Evolutionary conservation across 305 asterid species (phyloP).

Genomic region (Fraxinus velutina): DNA sequence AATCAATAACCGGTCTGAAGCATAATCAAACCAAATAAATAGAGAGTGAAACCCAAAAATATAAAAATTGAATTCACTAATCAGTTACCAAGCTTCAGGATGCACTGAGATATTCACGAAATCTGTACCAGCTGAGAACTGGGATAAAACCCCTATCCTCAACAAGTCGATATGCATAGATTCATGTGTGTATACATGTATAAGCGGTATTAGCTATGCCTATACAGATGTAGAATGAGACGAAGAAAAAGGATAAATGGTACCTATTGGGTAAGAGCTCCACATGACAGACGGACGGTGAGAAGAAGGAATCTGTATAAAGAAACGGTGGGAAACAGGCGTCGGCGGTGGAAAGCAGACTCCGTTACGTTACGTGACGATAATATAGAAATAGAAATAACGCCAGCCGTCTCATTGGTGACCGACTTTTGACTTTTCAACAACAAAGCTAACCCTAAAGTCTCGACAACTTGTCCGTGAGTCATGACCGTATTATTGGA

Average conservation of each 20-base stretch:
- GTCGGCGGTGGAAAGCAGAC: background rate
- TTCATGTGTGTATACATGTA: background rate
- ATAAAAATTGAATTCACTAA: background rate
- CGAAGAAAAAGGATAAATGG: background rate
- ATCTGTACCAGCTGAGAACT: background rate
- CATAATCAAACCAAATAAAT: slow-evolving; percentile 5
- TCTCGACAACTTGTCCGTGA: background rate
- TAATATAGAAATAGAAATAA: background rate
- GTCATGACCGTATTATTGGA: background rate
- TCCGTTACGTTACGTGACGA: background rate
- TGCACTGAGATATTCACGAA: background rate
- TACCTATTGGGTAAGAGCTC: slow-evolving; percentile 7
- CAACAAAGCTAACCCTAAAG: background rate
- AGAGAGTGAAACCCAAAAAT: background rate
- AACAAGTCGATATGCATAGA: background rate
- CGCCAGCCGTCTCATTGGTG: background rate
- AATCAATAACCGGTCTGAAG: background rate
- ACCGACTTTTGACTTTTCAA: background rate
- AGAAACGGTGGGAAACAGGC: slow-evolving; percentile 3
- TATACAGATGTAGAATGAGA: background rate
- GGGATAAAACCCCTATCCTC: slow-evolving; percentile 4
- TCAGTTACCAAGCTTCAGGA: slow-evolving; percentile 1
- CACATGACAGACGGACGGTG: background rate
- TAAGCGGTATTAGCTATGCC: background rate
- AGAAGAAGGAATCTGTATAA: background rate